Percentiles rank a stretch among this genome's conserved stretches.
Conservation (phyloP, 108 stramenopile genomes). For the Skeletonema potamos region DNA sequence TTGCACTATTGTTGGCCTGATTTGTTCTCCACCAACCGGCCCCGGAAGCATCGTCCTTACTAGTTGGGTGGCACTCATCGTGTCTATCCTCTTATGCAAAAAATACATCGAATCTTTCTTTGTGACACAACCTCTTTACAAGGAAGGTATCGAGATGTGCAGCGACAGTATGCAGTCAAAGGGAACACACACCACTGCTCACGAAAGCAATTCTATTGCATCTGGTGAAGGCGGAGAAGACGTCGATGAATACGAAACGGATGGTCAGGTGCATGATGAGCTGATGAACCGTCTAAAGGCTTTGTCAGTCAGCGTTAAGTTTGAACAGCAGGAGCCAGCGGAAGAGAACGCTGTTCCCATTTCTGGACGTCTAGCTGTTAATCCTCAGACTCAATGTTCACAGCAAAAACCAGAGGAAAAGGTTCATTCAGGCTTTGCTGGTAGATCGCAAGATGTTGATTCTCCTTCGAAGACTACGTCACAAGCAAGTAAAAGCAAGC, state of each 20-base stretch:
- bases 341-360: neutral
- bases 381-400: too few species aligned
- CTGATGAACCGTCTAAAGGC: neutral
- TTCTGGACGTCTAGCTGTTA: too few species aligned
- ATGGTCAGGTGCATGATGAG: neutral
- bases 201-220: neutral
- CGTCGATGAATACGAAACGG: neutral
- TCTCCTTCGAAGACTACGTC: too few species aligned
- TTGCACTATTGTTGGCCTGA: neutral
- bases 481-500: neutral
- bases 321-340: neutral
- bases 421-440: too few species aligned
- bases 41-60: neutral
- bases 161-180: neutral
- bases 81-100: neutral
- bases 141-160: neutral
- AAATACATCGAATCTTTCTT: neutral
- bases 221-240: too few species aligned
- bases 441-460: too few species aligned
- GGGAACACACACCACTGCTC: neutral
- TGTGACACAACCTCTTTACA: neutral
- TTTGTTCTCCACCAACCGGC: neutral
- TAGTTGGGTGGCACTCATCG: neutral
- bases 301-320: neutral
- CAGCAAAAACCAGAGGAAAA: too few species aligned